Conservation (phyloP, 768 basidiomycete genomes). For the Hortiboletus campestris region DNA sequence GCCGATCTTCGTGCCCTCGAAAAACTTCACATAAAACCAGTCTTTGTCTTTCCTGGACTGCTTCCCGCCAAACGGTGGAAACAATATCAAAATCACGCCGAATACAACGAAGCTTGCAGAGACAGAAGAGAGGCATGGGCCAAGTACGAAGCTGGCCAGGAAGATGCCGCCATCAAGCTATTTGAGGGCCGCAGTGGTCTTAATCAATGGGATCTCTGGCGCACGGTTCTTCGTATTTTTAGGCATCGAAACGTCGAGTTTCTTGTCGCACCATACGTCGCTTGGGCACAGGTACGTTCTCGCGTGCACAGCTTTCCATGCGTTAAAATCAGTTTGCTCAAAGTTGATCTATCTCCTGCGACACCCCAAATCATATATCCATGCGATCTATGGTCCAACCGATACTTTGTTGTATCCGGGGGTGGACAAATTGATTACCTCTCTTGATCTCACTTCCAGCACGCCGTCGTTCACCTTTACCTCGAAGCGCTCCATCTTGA, state of each 20-base stretch:
- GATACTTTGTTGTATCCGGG: constrained; percentile 88
- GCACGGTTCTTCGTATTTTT: constrained; percentile 88
- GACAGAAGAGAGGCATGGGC: constrained; percentile 87
- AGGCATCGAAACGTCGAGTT: constrained; percentile 95
- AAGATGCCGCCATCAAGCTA: constrained; percentile 81
- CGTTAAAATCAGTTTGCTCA: constrained; percentile 6
- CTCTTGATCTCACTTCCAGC: constrained; percentile 69
- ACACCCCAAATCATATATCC: constrained; percentile 90
- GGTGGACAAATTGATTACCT: constrained; percentile 87
- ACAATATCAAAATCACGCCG: constrained; percentile 46
- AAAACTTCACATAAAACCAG: constrained; percentile 91
- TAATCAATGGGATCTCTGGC: constrained; percentile 90
- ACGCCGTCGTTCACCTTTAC: constrained; percentile 79
- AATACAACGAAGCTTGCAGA: constrained; percentile 65
- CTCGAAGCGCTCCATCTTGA: constrained; percentile 74
- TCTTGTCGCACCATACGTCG: constrained; percentile 91
- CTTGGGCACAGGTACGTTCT: constrained; percentile 87
- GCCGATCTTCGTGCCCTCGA: constrained; percentile 88
- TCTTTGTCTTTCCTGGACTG: constrained; percentile 96
- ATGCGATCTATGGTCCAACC: constrained; percentile 88
- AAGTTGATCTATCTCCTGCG: constrained; percentile 94
- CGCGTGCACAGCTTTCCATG: not conserved
- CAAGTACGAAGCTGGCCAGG: constrained; percentile 89
- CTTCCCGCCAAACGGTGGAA: constrained; percentile 74
- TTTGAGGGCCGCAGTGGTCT: constrained; percentile 76